Evolutionary conservation across 2,329 filamentous ascomycete species (phyloP).

Genomic region (Tolypocladium inflatum): DNA sequence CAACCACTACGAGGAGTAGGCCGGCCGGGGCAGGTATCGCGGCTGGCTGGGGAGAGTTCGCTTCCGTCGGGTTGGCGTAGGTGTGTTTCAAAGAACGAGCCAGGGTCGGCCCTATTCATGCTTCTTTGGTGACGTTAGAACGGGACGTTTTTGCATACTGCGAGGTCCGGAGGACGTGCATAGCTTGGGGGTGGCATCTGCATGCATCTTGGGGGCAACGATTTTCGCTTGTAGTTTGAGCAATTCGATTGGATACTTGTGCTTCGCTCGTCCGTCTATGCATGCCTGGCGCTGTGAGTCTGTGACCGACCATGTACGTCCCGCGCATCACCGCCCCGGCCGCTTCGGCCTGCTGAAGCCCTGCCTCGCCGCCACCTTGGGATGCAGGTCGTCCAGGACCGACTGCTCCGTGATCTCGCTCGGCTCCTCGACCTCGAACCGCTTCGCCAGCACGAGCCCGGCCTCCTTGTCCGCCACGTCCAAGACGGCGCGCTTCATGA

Average conservation of each 20-base stretch:
- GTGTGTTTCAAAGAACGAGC: neutral
- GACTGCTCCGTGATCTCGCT: constrained; percentile 59
- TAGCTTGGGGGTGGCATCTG: neutral
- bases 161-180: neutral
- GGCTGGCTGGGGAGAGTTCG: neutral
- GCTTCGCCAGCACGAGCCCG: constrained; percentile 59
- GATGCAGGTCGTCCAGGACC: constrained; percentile 59
- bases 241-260: neutral
- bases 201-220: neutral
- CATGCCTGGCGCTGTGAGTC: neutral
- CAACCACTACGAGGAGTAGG: constrained; percentile 58
- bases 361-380: constrained; percentile 54
- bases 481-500: constrained; percentile 59
- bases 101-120: neutral
- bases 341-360: constrained; percentile 72
- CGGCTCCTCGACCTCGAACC: constrained; percentile 58
- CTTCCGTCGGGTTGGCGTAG: neutral
- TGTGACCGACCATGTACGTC: neutral
- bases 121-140: neutral
- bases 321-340: constrained; percentile 48
- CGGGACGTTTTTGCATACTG: neutral
- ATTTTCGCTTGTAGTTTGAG: neutral
- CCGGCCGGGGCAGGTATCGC: neutral
- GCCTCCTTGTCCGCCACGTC: constrained; percentile 56
- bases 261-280: neutral